Base-by-base conservation (phyloP, 108 stramenopile genomes). In the Cylindrotheca closterium region DNA sequence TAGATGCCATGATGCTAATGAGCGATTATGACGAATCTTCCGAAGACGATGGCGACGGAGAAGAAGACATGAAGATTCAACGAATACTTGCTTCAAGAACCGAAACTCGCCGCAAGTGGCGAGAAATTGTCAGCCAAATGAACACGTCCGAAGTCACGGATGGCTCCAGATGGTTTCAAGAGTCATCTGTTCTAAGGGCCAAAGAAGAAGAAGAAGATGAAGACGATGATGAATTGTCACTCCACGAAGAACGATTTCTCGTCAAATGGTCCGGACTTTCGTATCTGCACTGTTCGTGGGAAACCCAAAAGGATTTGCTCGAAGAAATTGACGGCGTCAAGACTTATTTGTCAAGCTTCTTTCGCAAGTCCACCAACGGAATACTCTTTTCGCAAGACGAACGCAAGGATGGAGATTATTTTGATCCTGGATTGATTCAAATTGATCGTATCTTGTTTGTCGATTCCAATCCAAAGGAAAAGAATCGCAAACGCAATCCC, bases 371-470 rank as follows among this genome's bases (percentile, higher is more conserved):
- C 47, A 47, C 54, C 19, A 58, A 78, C 47, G 93, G 93, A n/a
- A 50, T 82, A 2, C 70, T 94, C 30, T 85, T 86, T 56, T 61
- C 69, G 8, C 65, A 80, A 1, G 90, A 94, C 60, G 89, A 94
- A 67, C 83, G 93, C 28, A 83, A 84, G 64, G 94, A 95, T 77
- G 94, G 94, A 29, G 93, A 93, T 51, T 93, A 90, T 59, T 93
- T 93, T 70, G 92, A 93, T 65, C 92, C 92, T 4, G 82, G 80
- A 1, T 88, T 74, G 67, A 51, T 75, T 2, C 73, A 88, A 51
- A 81, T 95, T 49, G 94, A 88, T n/a, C 76, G 94, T 5, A 80
- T 95, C 33, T 69, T 95, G 29, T 86, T 88, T 19, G 71, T 88
- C 1, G 51, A 30, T n/a, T 30, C 55, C 37, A 30, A 21, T 7